Percentiles rank a stretch among this genome's conserved stretches.
Evolutionary conservation across 208 protist genomes (phyloP).

Genomic region (Trypanosoma scelopori): DNA sequence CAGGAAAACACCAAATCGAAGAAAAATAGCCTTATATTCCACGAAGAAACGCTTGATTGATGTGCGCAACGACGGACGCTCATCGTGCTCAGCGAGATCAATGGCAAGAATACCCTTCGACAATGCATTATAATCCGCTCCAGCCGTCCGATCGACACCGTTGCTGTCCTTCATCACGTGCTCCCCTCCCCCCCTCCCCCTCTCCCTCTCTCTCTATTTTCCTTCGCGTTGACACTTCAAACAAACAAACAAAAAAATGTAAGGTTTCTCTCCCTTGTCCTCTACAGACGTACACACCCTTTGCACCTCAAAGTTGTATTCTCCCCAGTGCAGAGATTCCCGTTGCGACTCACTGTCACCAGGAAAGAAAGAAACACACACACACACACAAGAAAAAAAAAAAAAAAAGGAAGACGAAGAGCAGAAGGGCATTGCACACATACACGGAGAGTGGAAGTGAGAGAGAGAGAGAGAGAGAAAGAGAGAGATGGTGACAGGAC

Average conservation of each 20-base stretch:
- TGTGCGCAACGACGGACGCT: not conserved
- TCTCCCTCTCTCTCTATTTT: constrained; percentile 8
- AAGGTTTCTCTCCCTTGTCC: too few relatives aligned
- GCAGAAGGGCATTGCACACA: not conserved
- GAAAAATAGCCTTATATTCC: constrained; percentile 14
- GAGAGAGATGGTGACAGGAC: too few relatives aligned
- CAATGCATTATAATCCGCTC: not conserved
- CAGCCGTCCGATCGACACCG: not conserved
- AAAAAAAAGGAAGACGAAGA: not conserved
- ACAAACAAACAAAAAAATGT: constrained; percentile 4
- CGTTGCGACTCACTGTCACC: not conserved
- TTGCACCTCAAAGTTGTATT: too few relatives aligned
- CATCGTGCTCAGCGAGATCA: constrained; percentile 19
- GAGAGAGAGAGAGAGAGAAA: not conserved
- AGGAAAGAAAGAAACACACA: not conserved
- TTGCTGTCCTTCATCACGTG: not conserved
- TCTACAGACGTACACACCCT: too few relatives aligned
- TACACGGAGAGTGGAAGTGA: too few relatives aligned
- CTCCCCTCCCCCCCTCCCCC: not conserved
- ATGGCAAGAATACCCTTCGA: constrained; percentile 23
- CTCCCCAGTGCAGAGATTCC: too few relatives aligned
- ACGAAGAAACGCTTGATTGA: constrained; percentile 3
- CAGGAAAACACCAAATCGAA: constrained; percentile 31
- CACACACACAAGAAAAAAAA: constrained; percentile 7
- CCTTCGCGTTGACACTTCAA: too few relatives aligned